Conservation (phyloP, 1,284 basidiomycete species). For the Naganishia albida region DNA sequence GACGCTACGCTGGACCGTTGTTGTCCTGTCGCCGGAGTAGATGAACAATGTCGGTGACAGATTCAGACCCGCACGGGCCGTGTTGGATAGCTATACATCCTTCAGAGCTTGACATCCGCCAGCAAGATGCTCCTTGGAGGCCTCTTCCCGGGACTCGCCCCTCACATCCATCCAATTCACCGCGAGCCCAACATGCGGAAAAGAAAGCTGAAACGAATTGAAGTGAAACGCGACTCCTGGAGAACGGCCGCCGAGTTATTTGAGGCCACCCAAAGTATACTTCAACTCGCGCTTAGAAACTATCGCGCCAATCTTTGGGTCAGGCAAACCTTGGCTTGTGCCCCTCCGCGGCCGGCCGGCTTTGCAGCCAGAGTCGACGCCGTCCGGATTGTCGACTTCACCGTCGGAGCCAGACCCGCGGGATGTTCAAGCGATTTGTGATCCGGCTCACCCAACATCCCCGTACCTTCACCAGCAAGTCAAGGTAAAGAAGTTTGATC, state of each 20-base stretch:
- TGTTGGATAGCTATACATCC: no score
- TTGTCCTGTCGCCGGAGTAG: no score
- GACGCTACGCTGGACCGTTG: no score
- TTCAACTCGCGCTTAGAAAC: not conserved
- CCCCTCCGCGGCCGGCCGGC: not conserved
- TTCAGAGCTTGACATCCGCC: no score
- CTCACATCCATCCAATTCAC: no score
- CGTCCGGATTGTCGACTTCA: constrained; percentile 25
- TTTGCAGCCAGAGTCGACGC: constrained; percentile 11
- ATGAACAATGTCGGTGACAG: no score
- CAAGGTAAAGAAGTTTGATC: constrained; percentile 31
- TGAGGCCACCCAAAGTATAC: not conserved
- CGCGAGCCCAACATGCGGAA: not conserved
- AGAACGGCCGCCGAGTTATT: not conserved
- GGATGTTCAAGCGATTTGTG: not conserved
- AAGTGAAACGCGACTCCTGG: not conserved
- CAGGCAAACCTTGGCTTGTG: not conserved
- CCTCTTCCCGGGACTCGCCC: no score
- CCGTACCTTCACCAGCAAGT: constrained; percentile 17
- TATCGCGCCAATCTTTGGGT: not conserved
- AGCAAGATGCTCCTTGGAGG: no score
- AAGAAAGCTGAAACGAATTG: not conserved
- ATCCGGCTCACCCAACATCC: constrained; percentile 26
- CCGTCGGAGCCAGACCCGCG: not conserved
- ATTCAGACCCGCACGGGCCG: no score